A percentile compares a stretch with the other conserved stretches of the same genome.
These are phyloP conservation scores for Clarireedia hainanense DNA, from an alignment of 2,329 filamentous ascomycete species.

Conservation along the genomic window DNA sequence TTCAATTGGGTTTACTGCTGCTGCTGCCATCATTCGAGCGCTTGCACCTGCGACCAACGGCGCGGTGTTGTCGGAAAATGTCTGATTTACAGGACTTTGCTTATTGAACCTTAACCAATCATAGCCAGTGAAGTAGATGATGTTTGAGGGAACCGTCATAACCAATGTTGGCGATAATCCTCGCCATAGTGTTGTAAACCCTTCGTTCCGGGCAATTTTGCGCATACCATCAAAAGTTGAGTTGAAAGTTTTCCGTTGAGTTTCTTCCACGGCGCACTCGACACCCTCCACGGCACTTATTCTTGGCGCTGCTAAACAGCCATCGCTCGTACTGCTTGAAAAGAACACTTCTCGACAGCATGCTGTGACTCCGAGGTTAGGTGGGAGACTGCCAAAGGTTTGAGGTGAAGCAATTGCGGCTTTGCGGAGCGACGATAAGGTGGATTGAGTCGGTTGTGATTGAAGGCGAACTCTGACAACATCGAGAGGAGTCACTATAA, in stretches of 20 bases:
- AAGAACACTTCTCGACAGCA: slow-evolving; percentile 98
- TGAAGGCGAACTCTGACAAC: slow-evolving; percentile 93
- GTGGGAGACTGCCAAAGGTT: slow-evolving; percentile 61
- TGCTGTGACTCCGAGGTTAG: slow-evolving; percentile 81
- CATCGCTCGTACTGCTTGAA: slow-evolving; percentile 65
- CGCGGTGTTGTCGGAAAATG: slow-evolving; percentile 61
- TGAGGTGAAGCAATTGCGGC: slow-evolving; percentile 46
- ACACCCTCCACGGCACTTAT: slow-evolving; percentile 29
- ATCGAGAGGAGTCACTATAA: slow-evolving; percentile 82
- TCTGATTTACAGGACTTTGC: slow-evolving; percentile 60
- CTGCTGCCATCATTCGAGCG: slow-evolving; percentile 73
- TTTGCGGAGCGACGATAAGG: slow-evolving; percentile 43
- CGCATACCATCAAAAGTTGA: slow-evolving; percentile 86
- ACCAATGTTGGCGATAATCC: slow-evolving; percentile 88
- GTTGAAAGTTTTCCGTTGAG: slow-evolving; percentile 73
- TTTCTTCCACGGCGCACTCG: slow-evolving; percentile 78
- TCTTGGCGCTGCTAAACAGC: slow-evolving; percentile 36
- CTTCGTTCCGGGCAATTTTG: slow-evolving; percentile 94
- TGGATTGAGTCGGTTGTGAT: slow-evolving; percentile 58
- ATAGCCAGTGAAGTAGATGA: slow-evolving; percentile 98
- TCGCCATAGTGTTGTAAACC: slow-evolving; percentile 78
- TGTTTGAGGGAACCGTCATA: slow-evolving; percentile 92
- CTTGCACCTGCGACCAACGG: slow-evolving; percentile 73
- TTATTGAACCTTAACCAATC: slow-evolving; percentile 79
- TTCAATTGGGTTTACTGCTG: slow-evolving; percentile 82